Evolutionary conservation across 352 stramenopile species (phyloP), one percentile per base, ranked within the genome.

Genomic region (Thalassiosira exigua): DNA sequence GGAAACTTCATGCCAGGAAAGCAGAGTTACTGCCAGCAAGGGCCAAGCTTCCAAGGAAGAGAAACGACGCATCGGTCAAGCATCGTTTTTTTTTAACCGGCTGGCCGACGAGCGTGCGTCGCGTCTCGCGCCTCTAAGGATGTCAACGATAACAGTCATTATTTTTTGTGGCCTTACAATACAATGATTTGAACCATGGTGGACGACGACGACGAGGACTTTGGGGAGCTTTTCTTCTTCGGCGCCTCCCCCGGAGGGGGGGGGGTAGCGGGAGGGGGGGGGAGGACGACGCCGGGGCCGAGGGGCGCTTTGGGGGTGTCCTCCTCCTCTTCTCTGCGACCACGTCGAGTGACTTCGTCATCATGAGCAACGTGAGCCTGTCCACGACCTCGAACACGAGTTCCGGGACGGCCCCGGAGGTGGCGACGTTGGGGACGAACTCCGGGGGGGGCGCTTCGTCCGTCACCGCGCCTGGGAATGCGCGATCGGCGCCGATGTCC

Each of bases 201-300:
- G 33, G 60, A 62, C 39, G 60, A 65, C 48, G 51, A 79, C 64
- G 60, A 84, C 19, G 73, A 77, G 39, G 74, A 82, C 58, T 69
- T 81, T 54, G 76, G 80, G 46, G 76, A 84, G 51, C 69, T 77
- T 14, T 29, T 84, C 39, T 84, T 84, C 54, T 81, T 62, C 64
- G 80, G 80, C 58, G 70, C 56, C 32, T 53, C 61, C 39, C 41
- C 62, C 39, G 46, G 58, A 9, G n/a, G n/a, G n/a, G n/a, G n/a
- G n/a, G n/a, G n/a, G n/a, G n/a, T n/a, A n/a, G n/a, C n/a, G n/a
- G n/a, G n/a, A n/a, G n/a, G n/a, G n/a, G n/a, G n/a, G n/a, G n/a
- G n/a, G n/a, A n/a, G n/a, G n/a, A n/a, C n/a, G n/a, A n/a, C n/a
- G n/a, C n/a, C n/a, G n/a, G n/a, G n/a, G n/a, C n/a, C n/a, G n/a